Percentiles rank a stretch among this genome's conserved stretches.
Evolutionary conservation across 306 rosid genomes (phyloP).

Genomic region (Acmispon strigosus): DNA sequence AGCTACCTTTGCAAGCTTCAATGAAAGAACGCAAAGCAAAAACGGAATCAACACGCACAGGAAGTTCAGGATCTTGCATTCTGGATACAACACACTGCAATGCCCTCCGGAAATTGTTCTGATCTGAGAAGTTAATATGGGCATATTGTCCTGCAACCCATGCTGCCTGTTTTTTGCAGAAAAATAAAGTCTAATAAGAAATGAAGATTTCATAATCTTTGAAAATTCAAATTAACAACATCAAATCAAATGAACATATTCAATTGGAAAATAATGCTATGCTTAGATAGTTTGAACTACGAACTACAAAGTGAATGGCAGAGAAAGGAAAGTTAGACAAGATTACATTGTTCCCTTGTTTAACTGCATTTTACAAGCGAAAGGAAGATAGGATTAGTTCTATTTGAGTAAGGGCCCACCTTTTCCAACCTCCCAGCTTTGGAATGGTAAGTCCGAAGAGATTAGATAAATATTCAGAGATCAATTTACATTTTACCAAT

Average conservation of each 20-base stretch:
- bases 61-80: slow-evolving; percentile 90
- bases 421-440: not conserved
- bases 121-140: slow-evolving; percentile 74
- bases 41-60: slow-evolving; percentile 96
- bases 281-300: not conserved
- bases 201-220: not conserved
- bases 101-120: slow-evolving; percentile 75
- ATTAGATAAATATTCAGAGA: no score
- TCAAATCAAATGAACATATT: not conserved
- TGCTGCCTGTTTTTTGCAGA: slow-evolving; percentile 59
- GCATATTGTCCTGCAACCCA: slow-evolving; percentile 99
- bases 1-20: slow-evolving; percentile 89
- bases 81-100: slow-evolving; percentile 89
- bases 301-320: not conserved
- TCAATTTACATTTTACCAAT: not conserved
- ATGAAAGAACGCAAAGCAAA: slow-evolving; percentile 93
- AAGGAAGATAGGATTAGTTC: not conserved
- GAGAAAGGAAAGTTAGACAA: not conserved
- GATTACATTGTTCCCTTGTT: not conserved
- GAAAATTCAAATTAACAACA: not conserved
- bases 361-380: not conserved
- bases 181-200: not conserved
- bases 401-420: not conserved
- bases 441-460: not conserved
- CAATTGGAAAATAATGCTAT: not conserved